phyloP scores from a whole-genome alignment of 257 asterid species.

The Petunia axillaris region DNA sequence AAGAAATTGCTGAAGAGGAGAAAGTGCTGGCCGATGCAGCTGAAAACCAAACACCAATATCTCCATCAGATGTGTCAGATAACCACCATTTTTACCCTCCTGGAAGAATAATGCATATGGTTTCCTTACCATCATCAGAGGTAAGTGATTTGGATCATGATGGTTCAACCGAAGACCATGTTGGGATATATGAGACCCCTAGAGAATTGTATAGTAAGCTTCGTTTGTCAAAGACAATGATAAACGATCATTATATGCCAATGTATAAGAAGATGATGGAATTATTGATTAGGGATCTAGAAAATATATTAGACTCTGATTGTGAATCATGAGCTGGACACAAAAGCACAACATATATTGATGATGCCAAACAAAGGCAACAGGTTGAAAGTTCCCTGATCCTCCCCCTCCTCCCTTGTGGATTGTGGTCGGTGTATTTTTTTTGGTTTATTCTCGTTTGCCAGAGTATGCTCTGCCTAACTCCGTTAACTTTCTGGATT shows the following conservation, averaged over 20 bases:
- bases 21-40: slow-evolving; percentile 59
- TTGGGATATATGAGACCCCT: slow-evolving; percentile 70
- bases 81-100: slow-evolving; percentile 79
- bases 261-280: slow-evolving; percentile 95
- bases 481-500: background rate
- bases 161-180: slow-evolving; percentile 47
- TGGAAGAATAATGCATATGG: slow-evolving; percentile 79
- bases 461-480: background rate
- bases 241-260: slow-evolving; percentile 93
- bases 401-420: background rate
- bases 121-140: slow-evolving; percentile 51
- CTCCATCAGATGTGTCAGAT: slow-evolving; percentile 68
- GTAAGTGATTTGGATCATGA: slow-evolving; percentile 39
- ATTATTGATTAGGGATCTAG: slow-evolving; percentile 69
- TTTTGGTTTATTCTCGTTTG: slow-evolving; percentile 12
- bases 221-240: slow-evolving; percentile 78
- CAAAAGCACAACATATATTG: slow-evolving; percentile 17
- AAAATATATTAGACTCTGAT: slow-evolving; percentile 58
- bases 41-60: slow-evolving; percentile 63
- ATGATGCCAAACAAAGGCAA: background rate
- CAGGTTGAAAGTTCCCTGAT: background rate
- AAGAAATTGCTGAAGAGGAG: slow-evolving; percentile 81
- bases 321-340: slow-evolving; percentile 24
- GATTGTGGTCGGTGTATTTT: background rate
- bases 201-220: slow-evolving; percentile 86